Base-by-base conservation (phyloP, 768 basidiomycete genomes). In the Tulasnella sp. region DNA sequence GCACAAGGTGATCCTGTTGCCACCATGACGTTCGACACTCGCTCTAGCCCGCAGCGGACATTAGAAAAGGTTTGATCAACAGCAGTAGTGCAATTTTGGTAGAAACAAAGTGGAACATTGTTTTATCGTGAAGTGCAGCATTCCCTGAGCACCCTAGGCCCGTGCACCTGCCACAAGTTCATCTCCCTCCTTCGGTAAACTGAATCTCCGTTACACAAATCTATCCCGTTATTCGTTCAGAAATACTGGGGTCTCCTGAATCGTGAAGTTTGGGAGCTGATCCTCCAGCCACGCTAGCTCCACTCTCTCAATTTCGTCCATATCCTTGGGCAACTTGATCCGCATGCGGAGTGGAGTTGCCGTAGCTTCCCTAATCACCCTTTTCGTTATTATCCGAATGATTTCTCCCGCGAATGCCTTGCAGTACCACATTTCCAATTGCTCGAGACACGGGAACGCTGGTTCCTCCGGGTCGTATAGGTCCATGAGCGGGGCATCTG, bases 1-100 rank as follows among this genome's bases (percentile, higher is more conserved):
- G 14, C 28, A 41, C 11, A 50, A 28, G n/a, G 72, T 75, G 28
- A 80, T 80, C 40, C 22, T 80, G 24, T 41, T 74, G 44, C 37
- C 58, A 40, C n/a, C 31, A 64, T 78, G 37, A 69, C 7, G 28
- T 14, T 69, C 5, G 14, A 34, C n/a, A 7, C 31, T 28, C n/a
- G 22, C 24, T 24, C 54, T 54, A 54, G 54, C n/a, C 3, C 24
- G 24, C 54, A n/a, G 14, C 16, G 46, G 18, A 54, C 24, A 54
- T 54, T n/a, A n/a, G 54, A 54, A 54, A 54, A 54, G 48, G 12
- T 50, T 50, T 50, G 48, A 50, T 16, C 16, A 18, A 50, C 42
- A 46, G 46, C 16, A 54, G n/a, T n/a, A n/a, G 22, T 5, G 24
- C 22, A n/a, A 12, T 22, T n/a, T n/a, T 7, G 24, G 54, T 54